These are phyloP conservation scores for Russula olivacea DNA, from an alignment of 768 basidiomycete species.

Conservation along the genomic window DNA sequence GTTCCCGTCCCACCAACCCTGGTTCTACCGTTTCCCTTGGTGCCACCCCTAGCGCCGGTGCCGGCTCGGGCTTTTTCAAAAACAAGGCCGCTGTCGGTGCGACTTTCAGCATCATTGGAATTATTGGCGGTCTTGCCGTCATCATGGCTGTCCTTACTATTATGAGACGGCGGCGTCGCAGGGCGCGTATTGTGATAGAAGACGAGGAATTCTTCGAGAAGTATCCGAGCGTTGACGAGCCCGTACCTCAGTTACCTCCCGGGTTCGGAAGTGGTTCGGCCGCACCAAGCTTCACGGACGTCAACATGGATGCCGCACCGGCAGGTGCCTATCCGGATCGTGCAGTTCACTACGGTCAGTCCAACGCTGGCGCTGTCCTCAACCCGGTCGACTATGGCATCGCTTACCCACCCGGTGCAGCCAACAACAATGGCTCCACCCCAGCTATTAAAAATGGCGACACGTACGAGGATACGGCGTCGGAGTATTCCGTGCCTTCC, in stretches of 20 bases:
- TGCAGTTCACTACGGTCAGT: conserved; percentile 15
- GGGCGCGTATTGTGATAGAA: not conserved
- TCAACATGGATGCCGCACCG: not conserved
- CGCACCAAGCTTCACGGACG: conserved; percentile 1
- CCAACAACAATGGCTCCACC: not conserved
- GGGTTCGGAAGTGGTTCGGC: conserved; percentile 11
- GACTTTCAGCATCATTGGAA: conserved; percentile 27
- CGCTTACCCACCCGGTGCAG: conserved; percentile 10
- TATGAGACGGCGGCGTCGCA: conserved; percentile 4
- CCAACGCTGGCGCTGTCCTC: not conserved
- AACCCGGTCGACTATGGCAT: conserved; percentile 19
- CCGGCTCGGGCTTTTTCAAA: conserved; percentile 13
- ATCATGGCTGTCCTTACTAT: not conserved
- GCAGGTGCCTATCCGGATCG: conserved; percentile 23
- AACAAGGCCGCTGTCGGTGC: conserved; percentile 25
- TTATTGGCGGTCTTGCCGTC: conserved; percentile 19
- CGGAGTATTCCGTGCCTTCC: not conserved
- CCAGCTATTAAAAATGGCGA: not conserved
- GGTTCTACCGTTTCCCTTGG: not conserved
- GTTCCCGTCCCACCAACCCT: not conserved
- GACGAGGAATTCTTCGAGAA: conserved; percentile 20
- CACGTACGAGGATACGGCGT: not conserved
- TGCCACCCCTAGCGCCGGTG: not conserved
- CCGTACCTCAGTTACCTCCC: not conserved
- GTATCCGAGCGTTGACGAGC: not conserved